A percentile compares a stretch with the other conserved stretches of the same genome.
These are phyloP conservation scores for Ceratocystis eucalypticola DNA, from an alignment of 2,329 filamentous ascomycete species.

Conservation along the genomic window DNA sequence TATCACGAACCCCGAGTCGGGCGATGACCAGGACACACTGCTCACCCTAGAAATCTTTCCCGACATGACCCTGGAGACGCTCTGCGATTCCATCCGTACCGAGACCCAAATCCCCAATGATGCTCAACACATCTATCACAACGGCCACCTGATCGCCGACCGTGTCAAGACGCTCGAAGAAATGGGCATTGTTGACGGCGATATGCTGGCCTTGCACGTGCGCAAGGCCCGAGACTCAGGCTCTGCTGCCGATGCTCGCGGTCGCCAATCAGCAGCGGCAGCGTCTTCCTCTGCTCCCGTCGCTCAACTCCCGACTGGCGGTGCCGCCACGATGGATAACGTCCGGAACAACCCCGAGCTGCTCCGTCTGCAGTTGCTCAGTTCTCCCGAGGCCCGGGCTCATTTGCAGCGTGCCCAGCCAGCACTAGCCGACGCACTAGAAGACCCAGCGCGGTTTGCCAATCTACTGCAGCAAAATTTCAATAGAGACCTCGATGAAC, in stretches of 20 bases:
- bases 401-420: conserved; percentile 61
- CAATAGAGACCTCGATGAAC: conserved; percentile 56
- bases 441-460: conserved; percentile 64
- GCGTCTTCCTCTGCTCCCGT: conserved; percentile 21
- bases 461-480: conserved; percentile 56
- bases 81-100: conserved; percentile 78
- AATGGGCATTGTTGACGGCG: conserved; percentile 69
- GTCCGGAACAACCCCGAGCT: conserved; percentile 57
- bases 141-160: conserved; percentile 66
- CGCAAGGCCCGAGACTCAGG: conserved; percentile 39
- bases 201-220: conserved; percentile 84
- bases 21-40: conserved; percentile 52
- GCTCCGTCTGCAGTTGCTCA: conserved; percentile 68
- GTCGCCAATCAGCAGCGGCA: conserved; percentile 22
- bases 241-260: conserved; percentile 27
- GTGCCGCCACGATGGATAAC: conserved; percentile 20
- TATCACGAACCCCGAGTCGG: conserved; percentile 60
- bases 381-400: conserved; percentile 57
- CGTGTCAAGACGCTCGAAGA: conserved; percentile 70
- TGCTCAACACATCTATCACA: conserved; percentile 78
- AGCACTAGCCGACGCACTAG: conserved; percentile 60
- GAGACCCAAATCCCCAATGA: conserved; percentile 61
- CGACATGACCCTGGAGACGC: conserved; percentile 68
- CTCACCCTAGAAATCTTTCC: conserved; percentile 69
- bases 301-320: conserved; percentile 24